Percentiles rank a stretch among this genome's conserved stretches.
Evolutionary conservation across 2,329 filamentous ascomycete species (phyloP).

Genomic region (Zymoseptoria brevis): DNA sequence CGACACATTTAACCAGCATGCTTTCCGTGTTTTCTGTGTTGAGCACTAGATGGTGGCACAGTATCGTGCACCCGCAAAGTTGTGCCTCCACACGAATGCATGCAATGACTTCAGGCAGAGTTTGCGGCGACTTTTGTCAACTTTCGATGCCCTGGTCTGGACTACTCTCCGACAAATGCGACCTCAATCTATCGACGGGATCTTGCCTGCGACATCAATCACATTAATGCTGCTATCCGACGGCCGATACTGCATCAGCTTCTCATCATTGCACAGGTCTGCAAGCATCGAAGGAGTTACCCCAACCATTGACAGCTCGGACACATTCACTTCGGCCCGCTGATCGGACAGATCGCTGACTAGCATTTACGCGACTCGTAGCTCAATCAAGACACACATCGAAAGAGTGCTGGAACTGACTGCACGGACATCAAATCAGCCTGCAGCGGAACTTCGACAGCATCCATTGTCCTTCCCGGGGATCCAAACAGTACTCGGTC

Average conservation of each 20-base stretch:
- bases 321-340: not conserved
- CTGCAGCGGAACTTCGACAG: not conserved
- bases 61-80: not conserved
- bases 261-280: not conserved
- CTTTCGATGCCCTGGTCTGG: not conserved
- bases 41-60: not conserved
- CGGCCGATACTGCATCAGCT: not conserved
- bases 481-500: not conserved
- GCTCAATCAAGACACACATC: not conserved
- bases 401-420: not conserved
- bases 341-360: not conserved
- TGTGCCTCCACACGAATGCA: not conserved
- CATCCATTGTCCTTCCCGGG: not conserved
- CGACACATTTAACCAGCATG: not conserved
- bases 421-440: not conserved
- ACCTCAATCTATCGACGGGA: not conserved
- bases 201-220: not conserved
- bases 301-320: not conserved
- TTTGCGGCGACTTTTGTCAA: not conserved
- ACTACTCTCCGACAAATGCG: not conserved
- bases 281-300: not conserved
- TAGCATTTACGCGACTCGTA: not conserved
- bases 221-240: not conserved
- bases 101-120: not conserved
- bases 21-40: not conserved